Evolutionary conservation across 331 rosid species (phyloP).

Genomic region (Rosa hybrid): DNA sequence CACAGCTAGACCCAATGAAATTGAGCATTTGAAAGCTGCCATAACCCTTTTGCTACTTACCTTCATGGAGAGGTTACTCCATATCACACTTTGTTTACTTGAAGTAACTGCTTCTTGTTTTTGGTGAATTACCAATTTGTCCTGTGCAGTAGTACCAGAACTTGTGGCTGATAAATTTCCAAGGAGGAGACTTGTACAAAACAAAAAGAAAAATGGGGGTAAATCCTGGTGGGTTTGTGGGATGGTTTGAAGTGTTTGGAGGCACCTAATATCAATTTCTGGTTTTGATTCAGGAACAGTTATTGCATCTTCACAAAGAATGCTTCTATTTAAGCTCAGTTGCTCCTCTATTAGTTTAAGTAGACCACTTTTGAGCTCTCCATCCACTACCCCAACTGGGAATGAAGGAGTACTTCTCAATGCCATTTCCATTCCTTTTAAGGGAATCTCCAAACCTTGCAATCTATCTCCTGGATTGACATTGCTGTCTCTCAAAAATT

Average conservation of each 20-base stretch:
- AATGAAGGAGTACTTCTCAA: constrained; percentile 40
- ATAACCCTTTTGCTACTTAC: constrained; percentile 31
- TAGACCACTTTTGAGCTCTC: constrained; percentile 43
- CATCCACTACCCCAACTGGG: constrained; percentile 34
- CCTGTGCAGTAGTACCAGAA: background rate
- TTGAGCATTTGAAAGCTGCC: constrained; percentile 36
- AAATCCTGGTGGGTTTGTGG: constrained; percentile 48
- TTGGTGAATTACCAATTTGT: background rate
- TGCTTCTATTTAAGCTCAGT: constrained; percentile 26
- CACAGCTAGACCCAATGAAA: constrained; percentile 47
- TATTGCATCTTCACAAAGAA: constrained; percentile 31
- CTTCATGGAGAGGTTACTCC: constrained; percentile 25
- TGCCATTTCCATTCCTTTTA: constrained; percentile 67
- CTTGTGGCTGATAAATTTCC: constrained; percentile 20
- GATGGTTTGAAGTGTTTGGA: constrained; percentile 46
- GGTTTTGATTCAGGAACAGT: constrained; percentile 55
- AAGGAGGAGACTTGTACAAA: constrained; percentile 54
- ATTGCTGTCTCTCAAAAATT: constrained; percentile 13
- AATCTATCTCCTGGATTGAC: constrained; percentile 32
- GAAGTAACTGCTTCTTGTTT: background rate
- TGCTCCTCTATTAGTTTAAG: constrained; percentile 37
- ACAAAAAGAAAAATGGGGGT: constrained; percentile 62
- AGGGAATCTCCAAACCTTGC: constrained; percentile 38
- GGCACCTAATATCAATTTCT: constrained; percentile 29
- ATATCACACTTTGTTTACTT: background rate